Conservation (phyloP, 148 eudicot species). For the Diospyros lotus region DNA sequence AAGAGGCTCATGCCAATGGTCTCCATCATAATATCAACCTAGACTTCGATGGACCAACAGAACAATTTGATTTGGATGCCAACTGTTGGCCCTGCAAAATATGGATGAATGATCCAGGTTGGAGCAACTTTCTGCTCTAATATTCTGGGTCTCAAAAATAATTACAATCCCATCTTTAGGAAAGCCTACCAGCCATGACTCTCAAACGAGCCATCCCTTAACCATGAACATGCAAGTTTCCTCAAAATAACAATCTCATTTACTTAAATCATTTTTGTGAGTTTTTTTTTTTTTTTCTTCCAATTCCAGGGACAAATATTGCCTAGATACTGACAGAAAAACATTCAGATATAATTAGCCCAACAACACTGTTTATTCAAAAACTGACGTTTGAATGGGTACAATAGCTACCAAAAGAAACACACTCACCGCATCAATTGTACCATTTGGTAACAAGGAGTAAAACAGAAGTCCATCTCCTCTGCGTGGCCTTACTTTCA, state of each 20-base stretch:
- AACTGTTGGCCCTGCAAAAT: too few relatives aligned
- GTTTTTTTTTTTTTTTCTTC: background rate
- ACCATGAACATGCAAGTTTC: too few relatives aligned
- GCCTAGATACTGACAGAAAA: background rate
- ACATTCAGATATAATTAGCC: conserved; percentile 1
- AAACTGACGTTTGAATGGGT: conserved; percentile 4
- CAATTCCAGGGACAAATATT: background rate
- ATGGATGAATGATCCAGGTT: too few relatives aligned
- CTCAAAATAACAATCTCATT: too few relatives aligned
- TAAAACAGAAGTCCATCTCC: conserved; percentile 88
- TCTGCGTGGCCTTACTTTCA: conserved; percentile 73
- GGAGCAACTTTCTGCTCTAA: too few relatives aligned
- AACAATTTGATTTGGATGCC: too few relatives aligned
- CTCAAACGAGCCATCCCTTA: too few relatives aligned
- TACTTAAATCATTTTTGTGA: too few relatives aligned
- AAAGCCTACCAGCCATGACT: too few relatives aligned
- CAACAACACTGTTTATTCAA: background rate
- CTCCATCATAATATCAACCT: background rate
- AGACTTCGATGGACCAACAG: background rate
- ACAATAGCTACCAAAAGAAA: background rate
- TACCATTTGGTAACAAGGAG: conserved; percentile 73
- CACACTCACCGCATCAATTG: conserved; percentile 72
- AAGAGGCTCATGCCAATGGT: too few relatives aligned
- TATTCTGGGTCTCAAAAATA: too few relatives aligned
- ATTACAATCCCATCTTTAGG: too few relatives aligned